Evolutionary conservation across 2,329 filamentous ascomycete species (phyloP).

Genomic region (Penicillium nordicum): DNA sequence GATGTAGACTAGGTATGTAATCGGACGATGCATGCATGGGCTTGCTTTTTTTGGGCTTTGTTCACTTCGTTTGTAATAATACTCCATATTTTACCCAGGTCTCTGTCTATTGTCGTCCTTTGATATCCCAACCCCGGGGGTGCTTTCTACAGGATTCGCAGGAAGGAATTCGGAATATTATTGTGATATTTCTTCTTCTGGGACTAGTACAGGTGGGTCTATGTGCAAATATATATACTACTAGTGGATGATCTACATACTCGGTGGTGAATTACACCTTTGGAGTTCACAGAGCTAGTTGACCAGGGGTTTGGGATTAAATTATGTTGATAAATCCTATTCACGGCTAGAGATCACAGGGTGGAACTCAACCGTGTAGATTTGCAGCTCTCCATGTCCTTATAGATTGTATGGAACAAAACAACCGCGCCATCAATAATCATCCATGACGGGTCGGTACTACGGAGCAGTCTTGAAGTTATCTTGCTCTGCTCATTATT

Average conservation of each 20-base stretch:
- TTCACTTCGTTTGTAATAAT: background rate
- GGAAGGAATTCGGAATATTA: background rate
- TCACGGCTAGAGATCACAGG: background rate
- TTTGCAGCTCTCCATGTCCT: background rate
- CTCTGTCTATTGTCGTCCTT: background rate
- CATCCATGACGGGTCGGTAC: background rate
- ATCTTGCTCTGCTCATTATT: no score
- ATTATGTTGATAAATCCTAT: background rate
- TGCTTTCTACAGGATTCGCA: background rate
- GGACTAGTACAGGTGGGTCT: background rate
- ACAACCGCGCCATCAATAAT: background rate
- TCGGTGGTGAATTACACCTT: background rate
- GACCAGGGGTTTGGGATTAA: no score
- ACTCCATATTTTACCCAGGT: background rate
- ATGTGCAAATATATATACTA: background rate
- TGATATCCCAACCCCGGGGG: background rate
- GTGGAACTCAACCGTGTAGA: background rate
- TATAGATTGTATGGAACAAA: background rate
- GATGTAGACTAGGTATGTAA: constrained; percentile 1
- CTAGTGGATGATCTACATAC: background rate
- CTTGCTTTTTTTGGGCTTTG: background rate
- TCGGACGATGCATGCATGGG: background rate
- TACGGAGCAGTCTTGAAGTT: background rate
- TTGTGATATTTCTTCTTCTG: background rate
- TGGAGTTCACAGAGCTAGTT: background rate